Conservation (phyloP, 805 yeast genomes). For the Candida schatavii region DNA sequence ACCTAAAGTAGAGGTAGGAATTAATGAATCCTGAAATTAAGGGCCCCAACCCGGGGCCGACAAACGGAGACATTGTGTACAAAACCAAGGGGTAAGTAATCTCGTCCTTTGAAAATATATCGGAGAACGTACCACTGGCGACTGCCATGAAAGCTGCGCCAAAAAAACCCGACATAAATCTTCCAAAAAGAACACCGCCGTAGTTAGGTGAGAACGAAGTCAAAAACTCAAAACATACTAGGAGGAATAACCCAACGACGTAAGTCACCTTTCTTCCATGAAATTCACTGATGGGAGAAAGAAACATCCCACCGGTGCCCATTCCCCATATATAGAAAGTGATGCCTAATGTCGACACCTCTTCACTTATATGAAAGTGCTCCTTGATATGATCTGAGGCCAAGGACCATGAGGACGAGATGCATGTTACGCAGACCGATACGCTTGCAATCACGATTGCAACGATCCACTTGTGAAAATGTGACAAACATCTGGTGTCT, state of each 20-base stretch:
- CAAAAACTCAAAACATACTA: constrained; percentile 20
- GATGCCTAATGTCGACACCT: constrained; percentile 24
- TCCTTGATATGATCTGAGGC: constrained; percentile 19
- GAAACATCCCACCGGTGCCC: constrained; percentile 28
- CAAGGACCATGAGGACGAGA: constrained; percentile 29
- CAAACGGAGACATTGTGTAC: constrained; percentile 27
- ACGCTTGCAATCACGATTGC: constrained; percentile 20
- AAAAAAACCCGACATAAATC: constrained; percentile 25
- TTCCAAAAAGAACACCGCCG: constrained; percentile 25
- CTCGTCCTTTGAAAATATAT: constrained; percentile 20
- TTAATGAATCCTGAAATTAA: constrained; percentile 26
- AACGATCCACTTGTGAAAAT: constrained; percentile 24
- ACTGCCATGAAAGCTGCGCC: constrained; percentile 28
- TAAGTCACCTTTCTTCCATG: constrained; percentile 59
- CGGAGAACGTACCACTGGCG: constrained; percentile 29
- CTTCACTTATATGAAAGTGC: constrained; percentile 23
- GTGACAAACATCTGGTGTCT: constrained; percentile 20
- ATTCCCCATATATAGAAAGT: constrained; percentile 26
- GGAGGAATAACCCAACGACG: constrained; percentile 22
- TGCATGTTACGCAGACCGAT: constrained; percentile 25
- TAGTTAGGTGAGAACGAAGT: constrained; percentile 23
- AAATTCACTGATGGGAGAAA: constrained; percentile 63
- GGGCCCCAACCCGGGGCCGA: constrained; percentile 31
- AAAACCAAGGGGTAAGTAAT: constrained; percentile 21
- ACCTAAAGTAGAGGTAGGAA: constrained; percentile 15